These are phyloP conservation scores for Ambrosiella xylebori DNA, from an alignment of 2,329 filamentous ascomycete genomes.

Conservation along the genomic window DNA sequence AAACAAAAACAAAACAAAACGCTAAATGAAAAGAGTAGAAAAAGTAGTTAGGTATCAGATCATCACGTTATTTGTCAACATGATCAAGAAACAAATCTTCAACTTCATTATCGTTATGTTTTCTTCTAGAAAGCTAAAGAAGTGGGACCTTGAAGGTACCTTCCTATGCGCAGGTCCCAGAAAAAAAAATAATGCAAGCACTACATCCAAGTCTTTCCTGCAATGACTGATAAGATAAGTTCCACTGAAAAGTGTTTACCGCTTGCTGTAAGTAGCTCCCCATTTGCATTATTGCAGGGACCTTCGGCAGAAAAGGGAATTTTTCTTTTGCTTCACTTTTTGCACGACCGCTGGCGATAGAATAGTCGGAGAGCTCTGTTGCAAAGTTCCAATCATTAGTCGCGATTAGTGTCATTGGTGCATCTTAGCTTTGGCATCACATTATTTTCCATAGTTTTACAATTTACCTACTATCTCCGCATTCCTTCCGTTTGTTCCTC, in stretches of 20 bases:
- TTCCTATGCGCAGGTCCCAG: not conserved
- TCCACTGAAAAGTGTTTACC: conserved; percentile 5
- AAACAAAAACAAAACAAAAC: not conserved
- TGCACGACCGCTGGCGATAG: not conserved
- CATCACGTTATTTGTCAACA: not conserved
- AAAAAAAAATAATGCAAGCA: not conserved
- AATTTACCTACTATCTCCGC: not conserved
- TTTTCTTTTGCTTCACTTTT: conserved; percentile 6
- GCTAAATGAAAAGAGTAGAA: too few relatives aligned
- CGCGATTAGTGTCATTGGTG: not conserved
- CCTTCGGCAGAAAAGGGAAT: conserved; percentile 11
- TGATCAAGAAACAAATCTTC: not conserved
- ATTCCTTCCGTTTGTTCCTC: not conserved
- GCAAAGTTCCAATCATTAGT: not conserved
- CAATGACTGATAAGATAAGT: conserved; percentile 12
- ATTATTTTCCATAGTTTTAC: not conserved
- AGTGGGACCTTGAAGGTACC: not conserved
- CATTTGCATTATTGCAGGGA: not conserved
- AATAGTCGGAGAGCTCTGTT: not conserved
- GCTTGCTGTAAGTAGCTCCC: conserved; percentile 1
- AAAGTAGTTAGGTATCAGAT: not conserved
- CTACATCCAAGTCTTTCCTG: conserved; percentile 1
- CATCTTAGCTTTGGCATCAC: not conserved
- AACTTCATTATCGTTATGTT: not conserved
- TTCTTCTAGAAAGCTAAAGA: not conserved